Conservation (phyloP, 495 filamentous ascomycete genomes). For the Penicillium waksmanii region DNA sequence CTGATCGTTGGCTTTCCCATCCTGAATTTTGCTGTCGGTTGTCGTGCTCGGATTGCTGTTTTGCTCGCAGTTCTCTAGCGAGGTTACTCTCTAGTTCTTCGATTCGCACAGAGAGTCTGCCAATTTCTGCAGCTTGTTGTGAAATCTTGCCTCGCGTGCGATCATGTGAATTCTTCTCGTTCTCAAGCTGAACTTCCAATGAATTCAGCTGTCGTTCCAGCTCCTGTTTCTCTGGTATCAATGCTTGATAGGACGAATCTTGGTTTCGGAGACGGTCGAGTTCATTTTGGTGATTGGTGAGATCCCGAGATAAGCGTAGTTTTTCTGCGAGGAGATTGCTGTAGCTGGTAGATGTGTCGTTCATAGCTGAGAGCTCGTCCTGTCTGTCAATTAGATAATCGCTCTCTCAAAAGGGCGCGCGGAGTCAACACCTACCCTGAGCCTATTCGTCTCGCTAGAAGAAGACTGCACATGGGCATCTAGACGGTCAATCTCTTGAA, state of each 20-base stretch:
- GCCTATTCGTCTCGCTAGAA: constrained; percentile 63
- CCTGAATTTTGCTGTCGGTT: constrained; percentile 39
- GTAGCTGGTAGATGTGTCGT: constrained; percentile 63
- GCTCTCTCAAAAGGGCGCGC: background rate
- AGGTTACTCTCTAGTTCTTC: constrained; percentile 49
- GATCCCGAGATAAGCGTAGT: constrained; percentile 68
- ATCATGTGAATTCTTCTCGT: constrained; percentile 70
- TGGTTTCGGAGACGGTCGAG: constrained; percentile 77
- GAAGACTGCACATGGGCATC: constrained; percentile 60
- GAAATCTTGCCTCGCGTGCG: constrained; percentile 57
- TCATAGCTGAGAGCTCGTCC: constrained; percentile 69
- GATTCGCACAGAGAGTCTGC: constrained; percentile 41
- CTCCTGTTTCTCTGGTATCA: constrained; percentile 73
- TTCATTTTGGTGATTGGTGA: constrained; percentile 72
- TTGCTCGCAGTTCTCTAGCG: constrained; percentile 46
- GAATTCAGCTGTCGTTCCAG: constrained; percentile 74
- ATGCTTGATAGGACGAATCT: constrained; percentile 62
- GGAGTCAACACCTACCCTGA: constrained; percentile 60
- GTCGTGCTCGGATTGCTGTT: constrained; percentile 38
- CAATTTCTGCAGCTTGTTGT: constrained; percentile 49
- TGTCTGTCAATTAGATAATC: constrained; percentile 30
- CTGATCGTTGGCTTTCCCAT: constrained; percentile 57
- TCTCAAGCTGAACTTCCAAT: constrained; percentile 77
- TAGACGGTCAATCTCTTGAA: constrained; percentile 57
- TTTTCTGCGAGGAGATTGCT: constrained; percentile 78